A percentile compares a stretch with the other conserved stretches of the same genome.
phyloP scores from a whole-genome alignment of 2,329 filamentous ascomycete genomes.

The Coleophoma crateriformis region DNA sequence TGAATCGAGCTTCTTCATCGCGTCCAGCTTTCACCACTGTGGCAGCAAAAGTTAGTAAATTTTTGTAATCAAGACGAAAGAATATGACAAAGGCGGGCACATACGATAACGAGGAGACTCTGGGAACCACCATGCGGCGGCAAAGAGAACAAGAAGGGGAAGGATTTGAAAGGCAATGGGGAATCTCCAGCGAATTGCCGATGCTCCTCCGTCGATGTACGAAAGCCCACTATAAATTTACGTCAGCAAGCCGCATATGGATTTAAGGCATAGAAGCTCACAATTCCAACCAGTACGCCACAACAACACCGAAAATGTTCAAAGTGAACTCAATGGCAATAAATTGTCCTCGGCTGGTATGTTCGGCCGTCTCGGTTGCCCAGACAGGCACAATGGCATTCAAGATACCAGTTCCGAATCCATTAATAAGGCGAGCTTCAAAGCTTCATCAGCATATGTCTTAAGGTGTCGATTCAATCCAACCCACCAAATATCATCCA shows the following conservation, averaged over 20 bases:
- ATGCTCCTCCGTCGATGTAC: slow-evolving; percentile 52
- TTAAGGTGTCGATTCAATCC: neutral
- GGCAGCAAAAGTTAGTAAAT: no score
- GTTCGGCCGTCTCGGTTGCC: slow-evolving; percentile 64
- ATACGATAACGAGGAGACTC: slow-evolving; percentile 57
- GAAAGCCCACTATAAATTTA: slow-evolving; percentile 41
- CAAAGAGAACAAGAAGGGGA: slow-evolving; percentile 52
- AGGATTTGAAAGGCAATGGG: slow-evolving; percentile 67
- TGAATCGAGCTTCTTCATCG: slow-evolving; percentile 60
- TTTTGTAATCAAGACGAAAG: no score
- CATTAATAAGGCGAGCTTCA: slow-evolving; percentile 47
- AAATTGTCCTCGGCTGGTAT: slow-evolving; percentile 63
- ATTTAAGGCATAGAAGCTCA: slow-evolving; percentile 5
- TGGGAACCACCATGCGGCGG: slow-evolving; percentile 59
- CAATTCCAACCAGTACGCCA: slow-evolving; percentile 52
- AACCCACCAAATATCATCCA: slow-evolving; percentile 65
- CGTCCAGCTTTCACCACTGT: slow-evolving; percentile 57
- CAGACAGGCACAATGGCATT: slow-evolving; percentile 68
- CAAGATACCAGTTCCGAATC: slow-evolving; percentile 63
- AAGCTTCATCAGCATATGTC: neutral
- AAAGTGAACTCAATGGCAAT: slow-evolving; percentile 69
- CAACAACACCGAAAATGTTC: slow-evolving; percentile 65
- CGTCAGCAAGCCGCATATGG: neutral
- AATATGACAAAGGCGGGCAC: no score
- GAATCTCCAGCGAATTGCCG: slow-evolving; percentile 60